Evolutionary conservation across 2,329 filamentous ascomycete genomes (phyloP).

Genomic region (Calonectria leucothoes): DNA sequence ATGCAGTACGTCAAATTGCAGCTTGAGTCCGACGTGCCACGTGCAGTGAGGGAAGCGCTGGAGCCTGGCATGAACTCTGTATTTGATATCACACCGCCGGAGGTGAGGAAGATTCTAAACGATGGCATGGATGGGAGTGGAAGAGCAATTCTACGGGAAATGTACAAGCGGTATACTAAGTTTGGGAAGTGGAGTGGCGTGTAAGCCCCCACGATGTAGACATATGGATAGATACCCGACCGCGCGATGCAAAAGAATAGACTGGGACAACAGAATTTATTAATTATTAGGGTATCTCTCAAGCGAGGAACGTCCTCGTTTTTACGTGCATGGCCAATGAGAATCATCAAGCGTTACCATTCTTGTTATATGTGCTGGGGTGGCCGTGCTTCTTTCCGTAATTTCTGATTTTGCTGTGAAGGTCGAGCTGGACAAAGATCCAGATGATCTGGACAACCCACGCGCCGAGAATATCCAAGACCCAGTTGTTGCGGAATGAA

Average conservation of each 20-base stretch:
- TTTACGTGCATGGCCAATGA: neutral
- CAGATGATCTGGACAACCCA: slow-evolving; percentile 66
- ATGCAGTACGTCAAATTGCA: slow-evolving; percentile 71
- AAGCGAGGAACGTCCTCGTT: neutral
- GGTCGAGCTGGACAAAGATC: slow-evolving; percentile 67
- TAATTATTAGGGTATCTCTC: slow-evolving; percentile 36
- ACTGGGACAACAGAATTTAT: slow-evolving; percentile 21
- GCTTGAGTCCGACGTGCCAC: slow-evolving; percentile 64
- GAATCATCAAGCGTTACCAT: slow-evolving; percentile 7
- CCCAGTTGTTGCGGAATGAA: slow-evolving; percentile 67
- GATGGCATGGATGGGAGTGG: slow-evolving; percentile 70
- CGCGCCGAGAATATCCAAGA: slow-evolving; percentile 68
- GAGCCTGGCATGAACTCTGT: slow-evolving; percentile 69
- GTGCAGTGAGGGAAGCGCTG: slow-evolving; percentile 64
- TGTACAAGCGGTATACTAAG: slow-evolving; percentile 70
- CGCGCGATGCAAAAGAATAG: slow-evolving; percentile 20
- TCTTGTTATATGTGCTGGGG: slow-evolving; percentile 60
- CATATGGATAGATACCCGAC: slow-evolving; percentile 32
- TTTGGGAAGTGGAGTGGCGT: slow-evolving; percentile 75
- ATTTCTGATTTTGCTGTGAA: slow-evolving; percentile 68
- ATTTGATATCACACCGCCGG: slow-evolving; percentile 67
- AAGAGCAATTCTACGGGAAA: slow-evolving; percentile 66
- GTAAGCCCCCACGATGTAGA: slow-evolving; percentile 44
- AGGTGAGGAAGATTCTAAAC: slow-evolving; percentile 66
- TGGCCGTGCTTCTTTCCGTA: slow-evolving; percentile 70